Conservation (phyloP, 345 rosid species). For the Passiflora organensis region DNA sequence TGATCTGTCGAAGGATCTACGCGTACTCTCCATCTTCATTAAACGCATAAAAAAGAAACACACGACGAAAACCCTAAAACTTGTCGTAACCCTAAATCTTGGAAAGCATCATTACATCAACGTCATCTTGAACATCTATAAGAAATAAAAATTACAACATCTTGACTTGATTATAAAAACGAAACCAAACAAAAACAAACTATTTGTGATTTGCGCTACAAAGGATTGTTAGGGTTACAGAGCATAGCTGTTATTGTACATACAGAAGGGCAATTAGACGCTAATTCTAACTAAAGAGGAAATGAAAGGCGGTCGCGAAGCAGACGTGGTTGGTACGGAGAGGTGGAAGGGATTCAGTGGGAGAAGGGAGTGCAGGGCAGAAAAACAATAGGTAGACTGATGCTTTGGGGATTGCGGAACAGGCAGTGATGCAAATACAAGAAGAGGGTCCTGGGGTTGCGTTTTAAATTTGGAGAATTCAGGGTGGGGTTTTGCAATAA, state of each 20-base stretch:
- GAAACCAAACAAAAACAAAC: background rate
- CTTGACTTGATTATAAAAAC: background rate
- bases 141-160: background rate
- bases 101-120: background rate
- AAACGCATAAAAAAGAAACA: conserved; percentile 14
- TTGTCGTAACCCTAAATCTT: conserved; percentile 12
- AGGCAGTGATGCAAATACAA: too few species aligned
- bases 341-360: background rate
- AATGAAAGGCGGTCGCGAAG: background rate
- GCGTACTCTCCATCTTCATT: conserved; percentile 66
- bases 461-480: too few species aligned
- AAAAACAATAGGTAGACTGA: too few species aligned
- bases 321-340: background rate
- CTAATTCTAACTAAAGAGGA: too few species aligned
- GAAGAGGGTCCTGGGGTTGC: too few species aligned
- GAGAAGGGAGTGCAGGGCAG: background rate
- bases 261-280: too few species aligned
- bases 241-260: too few species aligned
- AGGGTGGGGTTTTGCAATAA: too few species aligned
- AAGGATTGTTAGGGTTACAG: too few species aligned
- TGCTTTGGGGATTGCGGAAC: too few species aligned
- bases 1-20: conserved; percentile 82
- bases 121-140: background rate
- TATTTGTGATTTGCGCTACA: too few species aligned
- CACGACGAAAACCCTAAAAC: conserved; percentile 17